Percentiles rank a stretch among this genome's conserved stretches.
phyloP scores from a whole-genome alignment of 192 early-diverging fungal genomes.

The Backusella luteola region DNA sequence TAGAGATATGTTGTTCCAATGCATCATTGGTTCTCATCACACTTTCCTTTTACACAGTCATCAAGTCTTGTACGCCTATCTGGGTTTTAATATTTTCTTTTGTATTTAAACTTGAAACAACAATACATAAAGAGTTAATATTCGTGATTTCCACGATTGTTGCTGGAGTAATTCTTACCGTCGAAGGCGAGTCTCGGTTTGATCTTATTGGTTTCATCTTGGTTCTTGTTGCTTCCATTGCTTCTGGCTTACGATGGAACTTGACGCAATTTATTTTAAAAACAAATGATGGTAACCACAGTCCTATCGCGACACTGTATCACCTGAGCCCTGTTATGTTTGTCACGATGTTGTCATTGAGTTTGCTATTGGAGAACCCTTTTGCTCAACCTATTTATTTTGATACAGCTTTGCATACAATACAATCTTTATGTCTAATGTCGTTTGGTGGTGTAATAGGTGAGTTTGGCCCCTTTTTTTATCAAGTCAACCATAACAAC shows the following conservation, averaged over 20 bases:
- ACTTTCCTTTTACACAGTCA: constrained; percentile 82
- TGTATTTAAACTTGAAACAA: constrained; percentile 70
- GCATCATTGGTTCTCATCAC: constrained; percentile 76
- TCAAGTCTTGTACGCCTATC: constrained; percentile 66
- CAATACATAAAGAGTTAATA: constrained; percentile 53
- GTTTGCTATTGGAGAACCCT: constrained; percentile 59
- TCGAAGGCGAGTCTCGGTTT: constrained; percentile 66
- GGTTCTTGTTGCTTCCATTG: constrained; percentile 66
- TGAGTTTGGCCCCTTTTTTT: background rate
- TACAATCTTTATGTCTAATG: constrained; percentile 49
- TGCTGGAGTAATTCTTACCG: constrained; percentile 74
- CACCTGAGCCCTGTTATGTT: constrained; percentile 81
- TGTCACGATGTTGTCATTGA: constrained; percentile 55
- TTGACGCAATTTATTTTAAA: constrained; percentile 80
- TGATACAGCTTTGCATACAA: constrained; percentile 31
- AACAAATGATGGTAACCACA: constrained; percentile 60
- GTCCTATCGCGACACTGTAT: constrained; percentile 75
- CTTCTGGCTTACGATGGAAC: constrained; percentile 79
- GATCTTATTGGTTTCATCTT: constrained; percentile 54
- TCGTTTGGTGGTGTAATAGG: constrained; percentile 61
- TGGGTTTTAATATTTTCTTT: constrained; percentile 81
- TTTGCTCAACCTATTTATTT: constrained; percentile 50
- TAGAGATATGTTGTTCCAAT: constrained; percentile 85
- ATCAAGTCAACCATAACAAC: background rate
- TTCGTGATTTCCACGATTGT: constrained; percentile 69